Evolutionary conservation across 768 basidiomycete species (phyloP).

Genomic region (Leccinum variicolor): DNA sequence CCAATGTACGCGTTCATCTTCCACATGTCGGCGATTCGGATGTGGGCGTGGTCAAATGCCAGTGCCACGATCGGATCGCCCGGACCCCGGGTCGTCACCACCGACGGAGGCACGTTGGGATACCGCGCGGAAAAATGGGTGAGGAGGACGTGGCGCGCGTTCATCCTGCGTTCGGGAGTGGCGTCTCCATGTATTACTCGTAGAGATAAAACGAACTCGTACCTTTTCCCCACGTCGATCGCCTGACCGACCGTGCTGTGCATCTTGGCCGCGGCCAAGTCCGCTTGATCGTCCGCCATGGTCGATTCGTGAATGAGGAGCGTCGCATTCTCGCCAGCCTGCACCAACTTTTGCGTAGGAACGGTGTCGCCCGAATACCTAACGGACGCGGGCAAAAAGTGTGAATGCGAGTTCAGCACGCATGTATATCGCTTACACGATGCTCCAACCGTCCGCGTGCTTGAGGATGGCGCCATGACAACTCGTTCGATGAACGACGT

Average conservation of each 20-base stretch:
- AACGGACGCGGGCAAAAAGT: not conserved
- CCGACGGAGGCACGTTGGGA: conserved; percentile 71
- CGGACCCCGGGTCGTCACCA: conserved; percentile 16
- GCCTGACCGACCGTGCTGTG: conserved; percentile 93
- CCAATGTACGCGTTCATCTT: conserved; percentile 75
- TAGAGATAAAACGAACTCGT: conserved; percentile 17
- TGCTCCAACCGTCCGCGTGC: conserved; percentile 55
- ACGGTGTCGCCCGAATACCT: conserved; percentile 86
- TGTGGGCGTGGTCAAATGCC: conserved; percentile 76
- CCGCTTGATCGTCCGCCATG: conserved; percentile 79
- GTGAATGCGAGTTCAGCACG: not conserved
- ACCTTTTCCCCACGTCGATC: conserved; percentile 71
- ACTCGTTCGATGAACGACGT: conserved; percentile 67
- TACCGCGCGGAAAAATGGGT: conserved; percentile 96
- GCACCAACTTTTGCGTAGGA: conserved; percentile 65
- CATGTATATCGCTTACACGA: conserved; percentile 30
- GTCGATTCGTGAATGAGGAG: conserved; percentile 94
- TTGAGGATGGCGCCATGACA: conserved; percentile 72
- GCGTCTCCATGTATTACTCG: not conserved
- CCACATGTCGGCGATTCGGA: conserved; percentile 80
- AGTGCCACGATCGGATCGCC: conserved; percentile 56
- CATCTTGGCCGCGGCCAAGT: conserved; percentile 69
- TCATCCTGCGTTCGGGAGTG: conserved; percentile 55
- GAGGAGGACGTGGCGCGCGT: conserved; percentile 78
- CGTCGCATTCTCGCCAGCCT: conserved; percentile 64